Percentiles rank a stretch among this genome's conserved stretches.
phyloP scores from a whole-genome alignment of 2,329 filamentous ascomycete genomes.

The Botrytis deweyae region DNA sequence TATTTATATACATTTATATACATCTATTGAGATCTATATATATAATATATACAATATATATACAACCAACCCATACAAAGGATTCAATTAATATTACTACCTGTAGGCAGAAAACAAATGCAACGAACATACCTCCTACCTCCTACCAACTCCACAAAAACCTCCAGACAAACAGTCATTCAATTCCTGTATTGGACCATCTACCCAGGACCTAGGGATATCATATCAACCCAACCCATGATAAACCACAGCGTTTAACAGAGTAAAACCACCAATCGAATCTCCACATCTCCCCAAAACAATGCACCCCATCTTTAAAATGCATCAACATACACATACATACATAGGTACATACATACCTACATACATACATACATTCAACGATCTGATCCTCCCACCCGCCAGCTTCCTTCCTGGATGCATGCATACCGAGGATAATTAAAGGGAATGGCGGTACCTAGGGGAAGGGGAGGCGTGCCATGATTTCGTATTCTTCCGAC shows the following conservation, averaged over 20 bases:
- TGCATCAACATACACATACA: background rate
- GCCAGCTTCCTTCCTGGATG: background rate
- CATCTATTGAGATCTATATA: too few species aligned
- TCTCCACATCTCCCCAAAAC: background rate
- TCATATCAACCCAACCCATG: background rate
- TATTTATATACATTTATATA: too few species aligned
- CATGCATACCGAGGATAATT: background rate
- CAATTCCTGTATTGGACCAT: background rate
- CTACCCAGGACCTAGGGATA: background rate
- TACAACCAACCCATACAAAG: too few species aligned
- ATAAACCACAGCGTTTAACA: slow-evolving; percentile 4
- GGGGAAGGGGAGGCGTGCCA: background rate
- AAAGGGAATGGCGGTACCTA: background rate
- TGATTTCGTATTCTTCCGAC: background rate
- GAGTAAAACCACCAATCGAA: background rate
- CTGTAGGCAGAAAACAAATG: background rate
- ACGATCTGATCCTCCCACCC: too few species aligned
- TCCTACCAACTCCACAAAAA: background rate
- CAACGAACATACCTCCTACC: background rate
- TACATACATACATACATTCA: background rate
- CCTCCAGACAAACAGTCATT: background rate
- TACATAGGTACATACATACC: background rate
- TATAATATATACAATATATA: too few species aligned
- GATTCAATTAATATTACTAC: too few species aligned
- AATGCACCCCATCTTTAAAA: slow-evolving; percentile 10